These are phyloP conservation scores for Carallia pectinifolia DNA, from an alignment of 345 rosid species.

Conservation along the genomic window DNA sequence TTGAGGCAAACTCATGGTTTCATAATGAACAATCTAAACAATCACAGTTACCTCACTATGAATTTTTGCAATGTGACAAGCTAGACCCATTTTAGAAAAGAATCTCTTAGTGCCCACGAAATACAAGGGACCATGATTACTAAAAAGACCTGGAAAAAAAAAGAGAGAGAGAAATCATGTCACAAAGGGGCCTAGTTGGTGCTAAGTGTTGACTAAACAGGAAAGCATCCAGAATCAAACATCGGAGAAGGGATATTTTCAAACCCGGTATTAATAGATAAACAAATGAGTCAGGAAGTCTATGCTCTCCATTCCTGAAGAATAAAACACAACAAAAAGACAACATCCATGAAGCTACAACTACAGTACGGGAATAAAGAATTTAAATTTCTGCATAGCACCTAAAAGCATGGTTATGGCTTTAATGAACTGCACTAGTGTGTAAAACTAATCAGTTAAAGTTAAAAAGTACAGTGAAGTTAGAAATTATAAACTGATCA, in stretches of 20 bases:
- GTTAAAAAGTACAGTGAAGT: no score
- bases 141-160: conserved; percentile 56
- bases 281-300: conserved; percentile 50
- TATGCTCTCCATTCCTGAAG: conserved; percentile 64
- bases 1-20: background rate
- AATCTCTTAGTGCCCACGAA: conserved; percentile 60
- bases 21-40: background rate
- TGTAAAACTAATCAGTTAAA: no score
- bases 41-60: conserved; percentile 59
- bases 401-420: background rate
- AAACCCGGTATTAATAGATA: conserved; percentile 71
- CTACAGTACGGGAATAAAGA: background rate
- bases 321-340: conserved; percentile 1
- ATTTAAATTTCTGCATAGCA: background rate
- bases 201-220: background rate
- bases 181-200: background rate
- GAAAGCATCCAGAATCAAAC: background rate
- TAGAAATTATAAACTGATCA: no score
- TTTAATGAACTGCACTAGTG: no score
- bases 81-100: conserved; percentile 68
- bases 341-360: background rate
- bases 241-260: conserved; percentile 3
- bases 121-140: conserved; percentile 70
- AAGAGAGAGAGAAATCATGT: background rate
- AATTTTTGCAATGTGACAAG: conserved; percentile 67